A percentile compares a stretch with the other conserved stretches of the same genome.
These are phyloP conservation scores for Malus hybrid DNA, from an alignment of 331 rosid genomes.

Conservation along the genomic window DNA sequence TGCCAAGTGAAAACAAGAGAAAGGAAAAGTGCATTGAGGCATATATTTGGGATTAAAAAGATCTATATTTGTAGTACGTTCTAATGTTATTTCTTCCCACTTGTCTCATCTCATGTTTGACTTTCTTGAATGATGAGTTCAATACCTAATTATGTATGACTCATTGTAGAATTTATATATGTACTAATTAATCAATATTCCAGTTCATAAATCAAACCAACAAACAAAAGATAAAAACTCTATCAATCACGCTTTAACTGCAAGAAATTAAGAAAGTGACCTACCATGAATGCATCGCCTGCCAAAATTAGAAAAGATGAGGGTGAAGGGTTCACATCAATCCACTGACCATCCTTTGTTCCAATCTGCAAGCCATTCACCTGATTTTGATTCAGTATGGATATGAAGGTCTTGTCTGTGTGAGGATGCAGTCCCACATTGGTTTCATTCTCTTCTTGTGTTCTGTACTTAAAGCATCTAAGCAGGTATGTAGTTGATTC, in stretches of 20 bases:
- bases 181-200: no score
- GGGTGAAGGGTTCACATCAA: constrained; percentile 6
- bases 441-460: background rate
- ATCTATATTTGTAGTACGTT: no score
- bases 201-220: no score
- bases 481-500: constrained; percentile 10
- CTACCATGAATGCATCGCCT: constrained; percentile 16
- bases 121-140: no score
- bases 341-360: constrained; percentile 22
- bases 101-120: no score
- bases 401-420: constrained; percentile 11
- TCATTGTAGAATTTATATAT: no score
- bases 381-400: constrained; percentile 18
- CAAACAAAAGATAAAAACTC: background rate
- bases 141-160: no score
- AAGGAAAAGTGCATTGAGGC: background rate
- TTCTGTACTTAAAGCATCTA: constrained; percentile 13
- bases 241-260: background rate
- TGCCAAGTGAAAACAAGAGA: background rate
- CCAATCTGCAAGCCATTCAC: constrained; percentile 16
- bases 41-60: background rate
- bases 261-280: background rate
- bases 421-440: constrained; percentile 12
- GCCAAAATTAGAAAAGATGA: constrained; percentile 10
- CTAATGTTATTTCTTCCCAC: no score